Percentiles rank a stretch among this genome's conserved stretches.
These are phyloP conservation scores for Phytopythium litorale DNA, from an alignment of 352 stramenopile species.

Conservation along the genomic window DNA sequence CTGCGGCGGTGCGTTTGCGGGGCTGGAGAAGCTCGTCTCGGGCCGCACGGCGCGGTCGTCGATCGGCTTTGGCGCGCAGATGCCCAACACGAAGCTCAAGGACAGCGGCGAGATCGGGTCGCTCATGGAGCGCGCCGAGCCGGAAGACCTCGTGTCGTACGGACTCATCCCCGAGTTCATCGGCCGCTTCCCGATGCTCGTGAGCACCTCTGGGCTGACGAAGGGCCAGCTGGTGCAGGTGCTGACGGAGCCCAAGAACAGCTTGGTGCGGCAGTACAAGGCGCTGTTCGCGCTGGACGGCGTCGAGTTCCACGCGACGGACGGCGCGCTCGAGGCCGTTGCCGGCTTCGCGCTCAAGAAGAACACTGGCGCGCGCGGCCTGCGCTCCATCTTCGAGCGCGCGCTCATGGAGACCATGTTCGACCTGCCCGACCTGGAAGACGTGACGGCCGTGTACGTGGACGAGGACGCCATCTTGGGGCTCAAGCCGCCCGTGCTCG, in stretches of 20 bases:
- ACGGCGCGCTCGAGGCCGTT: slow-evolving; percentile 93
- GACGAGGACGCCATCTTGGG: slow-evolving; percentile 91
- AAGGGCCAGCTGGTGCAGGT: slow-evolving; percentile 93
- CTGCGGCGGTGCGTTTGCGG: slow-evolving; percentile 96
- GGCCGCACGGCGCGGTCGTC: slow-evolving; percentile 90
- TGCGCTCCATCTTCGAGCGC: slow-evolving; percentile 94
- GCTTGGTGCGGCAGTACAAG: slow-evolving; percentile 97
- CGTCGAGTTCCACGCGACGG: slow-evolving; percentile 95
- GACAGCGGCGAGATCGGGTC: slow-evolving; percentile 86
- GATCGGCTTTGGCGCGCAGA: slow-evolving; percentile 97
- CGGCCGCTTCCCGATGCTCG: slow-evolving; percentile 96
- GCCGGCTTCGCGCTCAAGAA: slow-evolving; percentile 90
- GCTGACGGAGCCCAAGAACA: slow-evolving; percentile 97
- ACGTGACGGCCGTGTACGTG: slow-evolving; percentile 93
- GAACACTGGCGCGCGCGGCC: slow-evolving; percentile 95
- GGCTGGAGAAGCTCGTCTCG: slow-evolving; percentile 94
- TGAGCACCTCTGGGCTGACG: slow-evolving; percentile 91
- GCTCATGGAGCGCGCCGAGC: slow-evolving; percentile 92
- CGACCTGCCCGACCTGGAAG: slow-evolving; percentile 89
- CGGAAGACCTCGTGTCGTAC: slow-evolving; percentile 95
- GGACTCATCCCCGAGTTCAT: slow-evolving; percentile 99
- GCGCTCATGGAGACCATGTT: slow-evolving; percentile 97
- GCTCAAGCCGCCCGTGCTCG: slow-evolving; percentile 87
- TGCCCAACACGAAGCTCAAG: slow-evolving; percentile 75
- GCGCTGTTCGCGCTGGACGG: slow-evolving; percentile 95